Base-by-base conservation (phyloP, 306 rosid genomes). In the Vigna angularis region DNA sequence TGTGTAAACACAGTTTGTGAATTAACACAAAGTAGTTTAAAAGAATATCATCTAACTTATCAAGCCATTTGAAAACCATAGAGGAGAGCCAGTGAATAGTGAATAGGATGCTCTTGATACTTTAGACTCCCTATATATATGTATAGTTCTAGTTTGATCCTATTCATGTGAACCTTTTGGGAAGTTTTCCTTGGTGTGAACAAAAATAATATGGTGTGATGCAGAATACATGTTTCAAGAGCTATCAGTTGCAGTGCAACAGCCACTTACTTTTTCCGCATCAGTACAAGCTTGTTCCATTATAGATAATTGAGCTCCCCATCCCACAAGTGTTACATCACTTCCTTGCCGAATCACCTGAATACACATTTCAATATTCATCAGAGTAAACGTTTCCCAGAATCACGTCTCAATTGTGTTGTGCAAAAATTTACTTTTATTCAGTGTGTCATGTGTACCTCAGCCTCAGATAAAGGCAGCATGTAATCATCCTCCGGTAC, bases 201-300 rank as follows among this genome's bases (percentile, higher is more conserved):
- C 22, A 55, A 52, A 66, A 70, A 63, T 63, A 70, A 63, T 34
- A 84, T 9, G 62, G 28, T 49, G 42, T 65, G 10, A 80, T 59
- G 64, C 74, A 58, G 56, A 71, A 48, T 44, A 47, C 82, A 75
- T 73, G 74, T 66, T 42, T 38, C 32, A 73, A 61, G 30, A 22
- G 32, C 16, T 56, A 71, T 59, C 53, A 32, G 58, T 59, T 53
- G 44, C 40, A 71, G 58, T 9, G 80, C 38, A 51, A 62, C 52
- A 79, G 44, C 44, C 73, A 70, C 88, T 72, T 85, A 90, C 99
- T 52, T 91, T 88, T 80, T 88, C 94, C 17, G 99, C 99, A 71
- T 95, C 97, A 53, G 86, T 74, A 81, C 99, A 95, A 72, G 98
- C 99, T 82, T 95, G 94, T 86, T 93, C 97, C 97, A 95, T 88